Evolutionary conservation across 345 rosid species (phyloP).

Genomic region (Turnera subulata): DNA sequence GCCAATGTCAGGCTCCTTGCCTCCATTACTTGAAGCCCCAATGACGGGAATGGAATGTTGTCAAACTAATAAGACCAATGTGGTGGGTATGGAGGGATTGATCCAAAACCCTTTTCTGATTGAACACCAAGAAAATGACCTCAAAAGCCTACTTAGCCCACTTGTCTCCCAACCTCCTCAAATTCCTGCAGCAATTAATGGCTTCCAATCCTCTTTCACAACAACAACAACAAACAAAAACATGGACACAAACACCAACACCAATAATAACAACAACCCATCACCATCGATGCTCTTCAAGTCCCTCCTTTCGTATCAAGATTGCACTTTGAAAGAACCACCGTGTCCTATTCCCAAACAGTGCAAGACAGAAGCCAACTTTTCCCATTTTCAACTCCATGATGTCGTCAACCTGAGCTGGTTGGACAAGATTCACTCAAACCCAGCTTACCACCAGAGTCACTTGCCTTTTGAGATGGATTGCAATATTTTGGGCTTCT

Average conservation of each 20-base stretch:
- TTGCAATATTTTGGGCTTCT: conserved; percentile 33
- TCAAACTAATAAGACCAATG: conserved; percentile 12
- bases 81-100: conserved; percentile 2
- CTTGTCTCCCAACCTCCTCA: too few relatives aligned
- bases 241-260: conserved; percentile 9
- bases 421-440: conserved; percentile 35
- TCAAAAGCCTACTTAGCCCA: conserved; percentile 43
- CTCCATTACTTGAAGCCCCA: conserved; percentile 48
- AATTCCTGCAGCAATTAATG: conserved; percentile 18
- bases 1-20: conserved; percentile 28
- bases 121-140: conserved; percentile 39
- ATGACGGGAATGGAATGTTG: conserved; percentile 35
- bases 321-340: conserved; percentile 37
- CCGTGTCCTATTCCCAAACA: conserved; percentile 34
- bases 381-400: conserved; percentile 41
- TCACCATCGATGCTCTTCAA: conserved; percentile 45
- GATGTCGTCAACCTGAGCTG: conserved; percentile 28
- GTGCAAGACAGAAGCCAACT: conserved; percentile 54
- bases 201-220: conserved; percentile 11
- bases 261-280: conserved; percentile 5
- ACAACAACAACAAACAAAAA: conserved; percentile 14
- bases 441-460: conserved; percentile 34
- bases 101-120: conserved; percentile 28
- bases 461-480: conserved; percentile 50
- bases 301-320: conserved; percentile 46